These are phyloP conservation scores for Leishmania amazonensis DNA, from an alignment of 208 protist species.

Conservation along the genomic window DNA sequence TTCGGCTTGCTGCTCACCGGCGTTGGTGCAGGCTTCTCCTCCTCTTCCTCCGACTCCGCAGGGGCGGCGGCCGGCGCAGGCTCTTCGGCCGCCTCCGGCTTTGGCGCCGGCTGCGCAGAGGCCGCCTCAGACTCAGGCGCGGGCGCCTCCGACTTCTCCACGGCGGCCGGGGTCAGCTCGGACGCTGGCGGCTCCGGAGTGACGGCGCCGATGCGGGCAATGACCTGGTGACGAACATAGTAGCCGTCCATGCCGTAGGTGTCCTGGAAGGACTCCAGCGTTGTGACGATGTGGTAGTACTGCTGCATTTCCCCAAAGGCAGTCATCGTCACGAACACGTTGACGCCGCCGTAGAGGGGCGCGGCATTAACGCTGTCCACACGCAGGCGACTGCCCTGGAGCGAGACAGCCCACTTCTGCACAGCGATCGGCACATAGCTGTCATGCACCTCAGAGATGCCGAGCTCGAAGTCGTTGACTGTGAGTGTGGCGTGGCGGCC, in stretches of 20 bases:
- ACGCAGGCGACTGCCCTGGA: constrained; percentile 66
- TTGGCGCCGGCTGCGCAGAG: constrained; percentile 16
- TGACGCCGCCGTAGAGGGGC: constrained; percentile 73
- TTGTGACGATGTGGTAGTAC: constrained; percentile 81
- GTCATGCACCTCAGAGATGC: constrained; percentile 55
- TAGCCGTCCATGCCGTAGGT: constrained; percentile 60
- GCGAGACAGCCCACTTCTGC: constrained; percentile 58
- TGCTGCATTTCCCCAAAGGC: constrained; percentile 56
- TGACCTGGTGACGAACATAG: constrained; percentile 84
- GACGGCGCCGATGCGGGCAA: constrained; percentile 69
- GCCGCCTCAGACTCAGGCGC: constrained; percentile 32
- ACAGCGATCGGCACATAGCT: constrained; percentile 44
- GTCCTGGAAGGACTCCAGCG: constrained; percentile 66
- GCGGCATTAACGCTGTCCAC: constrained; percentile 74
- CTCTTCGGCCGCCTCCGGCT: constrained; percentile 24
- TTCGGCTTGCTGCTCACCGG: constrained; percentile 44
- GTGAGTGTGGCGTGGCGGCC: constrained; percentile 56
- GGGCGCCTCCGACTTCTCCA: constrained; percentile 29
- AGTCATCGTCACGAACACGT: constrained; percentile 63
- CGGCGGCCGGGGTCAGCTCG: constrained; percentile 27
- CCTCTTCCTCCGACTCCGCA: constrained; percentile 13
- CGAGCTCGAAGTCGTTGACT: constrained; percentile 85
- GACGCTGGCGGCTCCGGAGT: constrained; percentile 35
- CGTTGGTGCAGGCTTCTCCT: constrained; percentile 12
- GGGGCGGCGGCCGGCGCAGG: constrained; percentile 25